A percentile compares a stretch with the other conserved stretches of the same genome.
phyloP scores from a whole-genome alignment of 75 land plant species.

The Azolla pinnata region DNA sequence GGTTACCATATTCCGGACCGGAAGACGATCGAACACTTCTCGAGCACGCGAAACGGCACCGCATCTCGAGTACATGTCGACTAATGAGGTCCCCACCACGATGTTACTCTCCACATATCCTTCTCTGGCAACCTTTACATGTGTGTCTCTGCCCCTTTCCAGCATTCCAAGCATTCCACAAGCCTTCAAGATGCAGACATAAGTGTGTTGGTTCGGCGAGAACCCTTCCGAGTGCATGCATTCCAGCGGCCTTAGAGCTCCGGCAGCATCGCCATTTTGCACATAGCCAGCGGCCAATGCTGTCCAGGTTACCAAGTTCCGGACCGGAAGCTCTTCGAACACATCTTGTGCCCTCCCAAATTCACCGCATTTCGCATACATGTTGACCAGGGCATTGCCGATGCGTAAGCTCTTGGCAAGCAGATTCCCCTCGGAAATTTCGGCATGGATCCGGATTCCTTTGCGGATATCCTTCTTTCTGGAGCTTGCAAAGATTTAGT shows the following conservation, averaged over 20 bases:
- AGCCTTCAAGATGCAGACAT: slow-evolving; percentile 30
- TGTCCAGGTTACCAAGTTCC: not conserved
- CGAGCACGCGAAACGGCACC: slow-evolving; percentile 8
- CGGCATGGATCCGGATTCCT: no score
- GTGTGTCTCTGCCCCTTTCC: slow-evolving; percentile 16
- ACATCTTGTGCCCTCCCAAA: not conserved
- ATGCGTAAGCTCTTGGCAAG: no score
- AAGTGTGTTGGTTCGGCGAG: slow-evolving; percentile 11
- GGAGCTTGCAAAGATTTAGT: no score
- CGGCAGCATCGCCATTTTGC: not conserved
- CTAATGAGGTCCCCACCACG: slow-evolving; percentile 23
- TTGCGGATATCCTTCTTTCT: no score
- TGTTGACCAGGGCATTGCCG: not conserved
- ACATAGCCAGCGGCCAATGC: not conserved
- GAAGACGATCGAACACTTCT: not conserved
- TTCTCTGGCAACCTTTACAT: slow-evolving; percentile 12
- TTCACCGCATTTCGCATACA: not conserved
- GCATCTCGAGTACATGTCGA: slow-evolving; percentile 28
- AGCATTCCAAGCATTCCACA: slow-evolving; percentile 9
- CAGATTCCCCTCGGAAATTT: no score
- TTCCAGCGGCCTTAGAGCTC: not conserved
- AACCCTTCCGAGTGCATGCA: not conserved
- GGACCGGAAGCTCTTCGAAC: not conserved
- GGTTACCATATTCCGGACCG: not conserved
- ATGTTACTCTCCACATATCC: slow-evolving; percentile 32